Evolutionary conservation across 495 filamentous ascomycete genomes (phyloP).

Genomic region (Tirmania nivea): DNA sequence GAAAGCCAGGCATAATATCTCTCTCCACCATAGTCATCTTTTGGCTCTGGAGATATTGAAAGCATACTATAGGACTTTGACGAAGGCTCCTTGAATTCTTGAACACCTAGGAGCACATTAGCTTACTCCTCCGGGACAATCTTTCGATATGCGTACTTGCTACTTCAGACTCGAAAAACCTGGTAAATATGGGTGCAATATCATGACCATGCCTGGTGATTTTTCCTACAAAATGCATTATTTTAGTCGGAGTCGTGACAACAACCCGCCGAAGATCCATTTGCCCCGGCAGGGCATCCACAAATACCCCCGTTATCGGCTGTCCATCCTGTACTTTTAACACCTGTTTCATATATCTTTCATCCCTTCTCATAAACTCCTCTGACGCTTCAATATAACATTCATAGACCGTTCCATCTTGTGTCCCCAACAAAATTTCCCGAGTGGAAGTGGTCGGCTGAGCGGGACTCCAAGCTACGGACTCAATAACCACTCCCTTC

Average conservation of each 20-base stretch:
- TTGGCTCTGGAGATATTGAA: constrained; percentile 53
- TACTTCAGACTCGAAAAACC: constrained; percentile 62
- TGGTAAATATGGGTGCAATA: constrained; percentile 57
- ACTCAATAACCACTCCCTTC: constrained; percentile 69
- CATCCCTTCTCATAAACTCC: constrained; percentile 86
- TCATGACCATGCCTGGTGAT: constrained; percentile 49
- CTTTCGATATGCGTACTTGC: constrained; percentile 9
- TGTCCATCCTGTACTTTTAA: constrained; percentile 58
- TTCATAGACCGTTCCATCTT: constrained; percentile 87
- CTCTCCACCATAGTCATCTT: constrained; percentile 31
- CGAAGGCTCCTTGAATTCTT: constrained; percentile 15
- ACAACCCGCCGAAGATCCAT: constrained; percentile 53
- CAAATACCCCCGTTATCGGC: constrained; percentile 59
- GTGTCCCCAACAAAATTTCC: constrained; percentile 81
- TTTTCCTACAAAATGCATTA: constrained; percentile 61
- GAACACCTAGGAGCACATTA: constrained; percentile 9
- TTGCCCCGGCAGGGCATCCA: constrained; percentile 41
- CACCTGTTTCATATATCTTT: constrained; percentile 65
- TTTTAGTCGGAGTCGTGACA: constrained; percentile 47
- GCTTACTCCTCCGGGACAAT: background rate
- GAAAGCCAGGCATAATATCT: constrained; percentile 79
- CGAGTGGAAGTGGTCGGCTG: constrained; percentile 83
- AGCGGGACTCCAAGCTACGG: constrained; percentile 89
- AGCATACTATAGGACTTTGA: constrained; percentile 16
- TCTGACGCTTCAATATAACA: constrained; percentile 82